Percentiles rank a stretch among this genome's conserved stretches.
These are phyloP conservation scores for Brettanomyces custersianus DNA, from an alignment of 805 yeast genomes.

Conservation along the genomic window DNA sequence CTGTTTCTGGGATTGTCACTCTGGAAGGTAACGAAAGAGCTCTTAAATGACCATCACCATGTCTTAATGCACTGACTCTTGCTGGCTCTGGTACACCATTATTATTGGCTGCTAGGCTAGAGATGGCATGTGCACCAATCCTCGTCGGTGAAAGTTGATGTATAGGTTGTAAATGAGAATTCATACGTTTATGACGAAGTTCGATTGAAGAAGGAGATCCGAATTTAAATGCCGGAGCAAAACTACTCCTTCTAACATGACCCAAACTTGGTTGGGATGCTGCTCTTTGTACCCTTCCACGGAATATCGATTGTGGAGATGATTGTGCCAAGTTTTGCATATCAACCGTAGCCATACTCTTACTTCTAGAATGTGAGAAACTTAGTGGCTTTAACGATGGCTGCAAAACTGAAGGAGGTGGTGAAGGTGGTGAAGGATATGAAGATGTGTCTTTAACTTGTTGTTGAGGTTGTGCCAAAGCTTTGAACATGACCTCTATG, in stretches of 20 bases:
- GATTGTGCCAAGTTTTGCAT: not conserved
- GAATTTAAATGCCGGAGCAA: slow-evolving; percentile 22
- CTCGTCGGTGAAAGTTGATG: slow-evolving; percentile 57
- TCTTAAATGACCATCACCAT: slow-evolving; percentile 27
- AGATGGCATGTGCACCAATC: slow-evolving; percentile 66
- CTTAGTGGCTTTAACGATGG: not conserved
- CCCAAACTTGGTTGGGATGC: not conserved
- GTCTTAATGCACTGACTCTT: slow-evolving; percentile 15
- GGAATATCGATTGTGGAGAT: not conserved
- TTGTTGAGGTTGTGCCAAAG: too few species aligned
- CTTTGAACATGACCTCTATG: slow-evolving; percentile 34
- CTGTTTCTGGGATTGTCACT: slow-evolving; percentile 25
- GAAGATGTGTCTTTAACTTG: slow-evolving; percentile 2
- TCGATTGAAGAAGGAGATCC: slow-evolving; percentile 19
- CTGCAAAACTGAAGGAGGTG: not conserved
- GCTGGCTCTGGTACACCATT: slow-evolving; percentile 18
- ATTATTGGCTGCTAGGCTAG: slow-evolving; percentile 28
- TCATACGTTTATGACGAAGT: slow-evolving; percentile 7
- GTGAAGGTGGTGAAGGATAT: too few species aligned
- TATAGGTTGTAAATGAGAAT: slow-evolving; percentile 13
- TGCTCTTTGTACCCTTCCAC: not conserved
- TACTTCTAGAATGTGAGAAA: not conserved
- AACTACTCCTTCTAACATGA: slow-evolving; percentile 5
- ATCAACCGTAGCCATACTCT: not conserved
- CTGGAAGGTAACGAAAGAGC: slow-evolving; percentile 32